Evolutionary conservation across 2,329 filamentous ascomycete species (phyloP).

Genomic region (Sclerotinia minor): DNA sequence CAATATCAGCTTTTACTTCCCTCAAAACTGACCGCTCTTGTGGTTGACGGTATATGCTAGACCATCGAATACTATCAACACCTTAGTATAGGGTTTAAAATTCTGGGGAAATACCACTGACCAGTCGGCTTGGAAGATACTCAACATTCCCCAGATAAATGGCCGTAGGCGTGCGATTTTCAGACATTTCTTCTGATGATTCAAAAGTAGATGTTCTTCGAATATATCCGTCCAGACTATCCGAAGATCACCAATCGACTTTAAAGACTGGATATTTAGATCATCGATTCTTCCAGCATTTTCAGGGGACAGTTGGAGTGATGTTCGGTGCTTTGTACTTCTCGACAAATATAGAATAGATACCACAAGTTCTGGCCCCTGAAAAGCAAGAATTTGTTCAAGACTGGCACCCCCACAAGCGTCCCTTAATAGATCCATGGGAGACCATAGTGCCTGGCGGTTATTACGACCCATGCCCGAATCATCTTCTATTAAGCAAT

Average conservation of each 20-base stretch:
- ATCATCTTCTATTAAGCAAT: constrained; percentile 2
- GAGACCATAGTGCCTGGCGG: not conserved
- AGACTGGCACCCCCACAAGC: not conserved
- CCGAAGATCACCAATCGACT: not conserved
- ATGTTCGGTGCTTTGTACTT: not conserved
- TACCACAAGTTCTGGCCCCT: not conserved
- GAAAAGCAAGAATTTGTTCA: constrained; percentile 15
- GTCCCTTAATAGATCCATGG: not conserved
- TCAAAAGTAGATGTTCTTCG: constrained; percentile 1
- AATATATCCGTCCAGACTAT: constrained; percentile 10
- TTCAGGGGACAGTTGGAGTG: not conserved
- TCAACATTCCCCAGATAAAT: not conserved
- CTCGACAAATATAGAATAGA: not conserved
- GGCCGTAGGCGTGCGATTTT: constrained; percentile 5
- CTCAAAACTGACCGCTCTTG: constrained; percentile 1
- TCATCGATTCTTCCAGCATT: constrained; percentile 10
- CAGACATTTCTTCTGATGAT: not conserved
- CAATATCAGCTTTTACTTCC: constrained; percentile 7
- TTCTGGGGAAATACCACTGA: not conserved
- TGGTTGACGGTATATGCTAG: not conserved
- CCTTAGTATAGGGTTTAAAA: not conserved
- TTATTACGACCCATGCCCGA: not conserved
- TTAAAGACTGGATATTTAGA: not conserved
- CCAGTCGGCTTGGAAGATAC: not conserved
- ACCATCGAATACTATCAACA: not conserved